These are phyloP conservation scores for Berberis thunbergii DNA, from an alignment of 164 flowering plant genomes.

Conservation along the genomic window DNA sequence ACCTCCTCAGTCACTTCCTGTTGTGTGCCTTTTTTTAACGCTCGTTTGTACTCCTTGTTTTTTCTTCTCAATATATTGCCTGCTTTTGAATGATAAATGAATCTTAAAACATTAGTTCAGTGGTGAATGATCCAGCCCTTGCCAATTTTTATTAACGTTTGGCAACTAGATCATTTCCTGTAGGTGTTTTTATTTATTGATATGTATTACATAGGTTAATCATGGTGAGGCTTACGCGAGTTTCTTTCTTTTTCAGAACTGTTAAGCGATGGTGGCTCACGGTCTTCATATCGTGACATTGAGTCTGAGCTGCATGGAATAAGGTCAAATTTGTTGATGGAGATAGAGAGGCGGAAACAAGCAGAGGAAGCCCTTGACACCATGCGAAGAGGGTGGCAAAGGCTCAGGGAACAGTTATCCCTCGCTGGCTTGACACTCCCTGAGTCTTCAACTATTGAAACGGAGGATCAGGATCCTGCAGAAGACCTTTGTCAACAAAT, in stretches of 20 bases:
- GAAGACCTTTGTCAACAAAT: slow-evolving; percentile 53
- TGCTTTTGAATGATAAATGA: too few species aligned
- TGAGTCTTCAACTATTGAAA: slow-evolving; percentile 18
- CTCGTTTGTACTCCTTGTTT: too few species aligned
- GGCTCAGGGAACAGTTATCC: slow-evolving; percentile 38
- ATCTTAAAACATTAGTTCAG: too few species aligned
- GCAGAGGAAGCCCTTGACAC: slow-evolving; percentile 55
- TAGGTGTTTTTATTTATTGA: not conserved
- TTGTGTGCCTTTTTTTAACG: not conserved
- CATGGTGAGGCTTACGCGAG: not conserved
- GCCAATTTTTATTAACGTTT: too few species aligned
- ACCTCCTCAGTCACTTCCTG: too few species aligned
- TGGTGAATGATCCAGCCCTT: too few species aligned
- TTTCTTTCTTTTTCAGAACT: slow-evolving; percentile 36
- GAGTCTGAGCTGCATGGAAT: slow-evolving; percentile 65
- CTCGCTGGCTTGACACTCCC: slow-evolving; percentile 51
- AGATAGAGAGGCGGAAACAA: slow-evolving; percentile 76
- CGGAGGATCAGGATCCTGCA: slow-evolving; percentile 30
- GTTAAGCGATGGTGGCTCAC: slow-evolving; percentile 57
- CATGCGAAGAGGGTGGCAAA: slow-evolving; percentile 57
- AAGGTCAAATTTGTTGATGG: slow-evolving; percentile 56
- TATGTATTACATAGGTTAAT: not conserved
- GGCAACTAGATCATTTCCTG: not conserved
- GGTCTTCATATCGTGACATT: slow-evolving; percentile 26
- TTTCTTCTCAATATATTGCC: too few species aligned